Evolutionary conservation across 2,329 filamentous ascomycete genomes (phyloP).

Genomic region (Lasiodiplodia citricola): DNA sequence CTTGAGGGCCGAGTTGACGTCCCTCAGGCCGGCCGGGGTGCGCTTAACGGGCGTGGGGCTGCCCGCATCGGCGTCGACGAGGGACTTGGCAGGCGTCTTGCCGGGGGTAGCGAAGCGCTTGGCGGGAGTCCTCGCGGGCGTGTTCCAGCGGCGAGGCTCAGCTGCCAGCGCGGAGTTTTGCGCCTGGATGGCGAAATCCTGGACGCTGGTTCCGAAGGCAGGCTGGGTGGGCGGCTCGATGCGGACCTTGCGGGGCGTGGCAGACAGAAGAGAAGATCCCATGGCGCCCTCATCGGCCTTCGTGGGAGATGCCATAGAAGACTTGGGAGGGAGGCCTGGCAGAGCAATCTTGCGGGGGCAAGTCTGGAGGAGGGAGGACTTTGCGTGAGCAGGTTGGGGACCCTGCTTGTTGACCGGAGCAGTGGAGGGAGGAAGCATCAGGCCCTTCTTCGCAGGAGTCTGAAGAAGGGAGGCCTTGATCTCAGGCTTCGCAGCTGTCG

Average conservation of each 20-base stretch:
- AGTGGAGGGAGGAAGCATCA: constrained; percentile 26
- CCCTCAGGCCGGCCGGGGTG: constrained; percentile 22
- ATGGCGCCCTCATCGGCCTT: constrained; percentile 2
- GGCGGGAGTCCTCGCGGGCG: constrained; percentile 20
- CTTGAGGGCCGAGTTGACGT: constrained; percentile 20
- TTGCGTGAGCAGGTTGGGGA: neutral
- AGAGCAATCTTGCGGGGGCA: constrained; percentile 26
- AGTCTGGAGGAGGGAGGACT: constrained; percentile 25
- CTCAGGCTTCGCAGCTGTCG: constrained; percentile 2
- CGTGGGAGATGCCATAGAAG: neutral
- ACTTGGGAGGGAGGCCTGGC: constrained; percentile 7
- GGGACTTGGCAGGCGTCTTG: constrained; percentile 8
- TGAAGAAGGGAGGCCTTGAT: constrained; percentile 21
- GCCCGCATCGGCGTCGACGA: constrained; percentile 8
- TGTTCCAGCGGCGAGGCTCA: constrained; percentile 18
- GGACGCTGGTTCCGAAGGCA: neutral
- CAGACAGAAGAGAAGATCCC: constrained; percentile 25
- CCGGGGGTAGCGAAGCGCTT: constrained; percentile 19
- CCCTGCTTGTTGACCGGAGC: constrained; percentile 23
- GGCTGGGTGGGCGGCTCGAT: constrained; percentile 18
- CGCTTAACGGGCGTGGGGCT: constrained; percentile 21
- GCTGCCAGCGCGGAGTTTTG: constrained; percentile 12
- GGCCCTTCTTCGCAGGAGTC: constrained; percentile 26
- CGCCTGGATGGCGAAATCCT: constrained; percentile 13
- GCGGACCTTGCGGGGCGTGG: constrained; percentile 23